Percentiles rank a stretch among this genome's conserved stretches.
Conservation (phyloP, 257 asterid genomes). For the Solanum chilense region DNA sequence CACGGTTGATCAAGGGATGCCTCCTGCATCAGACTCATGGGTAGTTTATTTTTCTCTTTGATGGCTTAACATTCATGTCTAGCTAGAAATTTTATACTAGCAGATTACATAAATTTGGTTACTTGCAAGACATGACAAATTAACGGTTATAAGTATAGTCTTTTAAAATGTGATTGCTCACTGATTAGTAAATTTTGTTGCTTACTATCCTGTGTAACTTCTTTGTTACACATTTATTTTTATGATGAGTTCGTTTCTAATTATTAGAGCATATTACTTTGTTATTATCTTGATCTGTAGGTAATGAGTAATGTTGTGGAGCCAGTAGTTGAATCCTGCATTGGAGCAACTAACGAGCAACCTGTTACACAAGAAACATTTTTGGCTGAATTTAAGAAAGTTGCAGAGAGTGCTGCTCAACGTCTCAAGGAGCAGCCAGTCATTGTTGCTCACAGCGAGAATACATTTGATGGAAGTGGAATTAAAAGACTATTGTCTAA, state of each 20-base stretch:
- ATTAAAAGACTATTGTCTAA: conserved; percentile 61
- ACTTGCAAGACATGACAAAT: not conserved
- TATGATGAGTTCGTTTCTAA: not conserved
- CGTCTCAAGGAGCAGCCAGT: conserved; percentile 74
- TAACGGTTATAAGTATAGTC: not conserved
- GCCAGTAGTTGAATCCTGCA: conserved; percentile 52
- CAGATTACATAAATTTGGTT: not conserved
- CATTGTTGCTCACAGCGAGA: conserved; percentile 88
- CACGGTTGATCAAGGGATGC: conserved; percentile 84
- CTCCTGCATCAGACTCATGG: conserved; percentile 93
- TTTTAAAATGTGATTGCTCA: not conserved
- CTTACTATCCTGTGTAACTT: not conserved
- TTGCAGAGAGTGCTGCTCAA: conserved; percentile 38
- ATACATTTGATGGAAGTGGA: conserved; percentile 76
- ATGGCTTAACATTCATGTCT: not conserved
- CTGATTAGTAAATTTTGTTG: not conserved
- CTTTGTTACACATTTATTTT: not conserved
- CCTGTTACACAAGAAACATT: conserved; percentile 65
- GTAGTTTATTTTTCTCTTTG: conserved; percentile 15
- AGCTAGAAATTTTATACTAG: not conserved
- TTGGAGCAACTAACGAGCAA: conserved; percentile 19
- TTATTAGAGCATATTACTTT: not conserved
- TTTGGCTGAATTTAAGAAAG: conserved; percentile 41
- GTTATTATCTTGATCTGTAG: conserved; percentile 23
- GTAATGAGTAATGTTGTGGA: conserved; percentile 55